Base-by-base conservation (phyloP, 441 rosid species). In the Sinapis alba region DNA sequence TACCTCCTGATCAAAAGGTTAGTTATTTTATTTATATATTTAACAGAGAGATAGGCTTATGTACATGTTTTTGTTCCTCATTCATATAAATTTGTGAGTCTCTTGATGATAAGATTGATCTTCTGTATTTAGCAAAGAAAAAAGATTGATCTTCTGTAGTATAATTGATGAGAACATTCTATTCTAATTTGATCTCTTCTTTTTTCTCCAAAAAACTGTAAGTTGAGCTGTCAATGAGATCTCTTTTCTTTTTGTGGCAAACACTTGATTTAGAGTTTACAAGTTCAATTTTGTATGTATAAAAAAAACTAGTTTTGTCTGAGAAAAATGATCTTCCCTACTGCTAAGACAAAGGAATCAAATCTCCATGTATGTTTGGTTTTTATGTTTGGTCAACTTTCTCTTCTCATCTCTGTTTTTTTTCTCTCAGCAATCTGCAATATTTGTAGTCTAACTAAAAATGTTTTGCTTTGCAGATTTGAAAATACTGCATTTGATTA, bases 331-430 rank as follows among this genome's bases (percentile, higher is more conserved):
- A 76, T 59, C 69, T 36, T 51, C n/a, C n/a, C 3, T 58, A 38
- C 59, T 30, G 3, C 23, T 62, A 34, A 21, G 68, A 36, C 12
- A 63, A 28, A 63, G 28, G 4, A 6, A 6, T 10, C 10, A 6
- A 23, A n/a, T 34, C 26, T 51, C 13, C 30, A 23, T 18, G 34
- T 20, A 12, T 62, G 57, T 16, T 69, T 75, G 30, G n/a, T 26
- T 41, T 27, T 43, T n/a, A 2, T 61, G 65, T 68, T 72, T 54
- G 66, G 81, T 78, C 78, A 73, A 73, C 78, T 69, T n/a, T 67
- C 6, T 69, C 62, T 72, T 62, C 70, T 62, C 60, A 30, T 51
- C 36, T 53, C 68, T 53, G 66, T 68, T 66, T 77, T 1, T 27
- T 45, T 68, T 6, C 0, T 15, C 1, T 0, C 20, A 15, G 26